Conservation (phyloP, 1,284 basidiomycete species). For the Apiotrichum gamsii region DNA sequence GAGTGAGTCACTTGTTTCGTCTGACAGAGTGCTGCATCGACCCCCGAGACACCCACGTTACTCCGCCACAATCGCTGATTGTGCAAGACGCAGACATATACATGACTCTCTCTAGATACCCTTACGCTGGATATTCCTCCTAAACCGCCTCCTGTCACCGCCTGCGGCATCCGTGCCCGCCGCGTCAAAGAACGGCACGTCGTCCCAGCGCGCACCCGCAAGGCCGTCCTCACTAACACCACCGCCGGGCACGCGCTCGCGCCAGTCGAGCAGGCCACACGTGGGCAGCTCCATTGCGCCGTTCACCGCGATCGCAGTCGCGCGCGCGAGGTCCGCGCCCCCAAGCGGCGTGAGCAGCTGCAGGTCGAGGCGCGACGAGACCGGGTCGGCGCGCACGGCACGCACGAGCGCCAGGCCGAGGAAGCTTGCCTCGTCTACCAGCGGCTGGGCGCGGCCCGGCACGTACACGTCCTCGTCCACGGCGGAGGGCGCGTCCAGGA, state of each 20-base stretch:
- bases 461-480: constrained; percentile 51
- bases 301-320: constrained; percentile 60
- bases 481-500: constrained; percentile 50
- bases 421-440: constrained; percentile 57
- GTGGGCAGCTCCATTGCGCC: constrained; percentile 83
- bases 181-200: constrained; percentile 78
- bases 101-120: constrained; percentile 35
- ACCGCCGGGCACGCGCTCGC: constrained; percentile 18
- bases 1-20: no score
- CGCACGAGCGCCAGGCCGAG: constrained; percentile 69
- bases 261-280: constrained; percentile 77
- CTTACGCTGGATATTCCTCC: constrained; percentile 82
- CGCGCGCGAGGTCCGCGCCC: constrained; percentile 45
- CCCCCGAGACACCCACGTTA: no score
- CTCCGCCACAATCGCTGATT: no score
- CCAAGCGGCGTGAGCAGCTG: constrained; percentile 73
- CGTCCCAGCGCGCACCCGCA: constrained; percentile 54
- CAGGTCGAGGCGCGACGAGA: constrained; percentile 6
- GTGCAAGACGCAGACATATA: no score
- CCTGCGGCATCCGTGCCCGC: constrained; percentile 55
- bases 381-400: constrained; percentile 45
- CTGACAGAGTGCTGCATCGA: no score
- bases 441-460: constrained; percentile 54
- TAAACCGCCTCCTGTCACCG: constrained; percentile 62
- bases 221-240: constrained; percentile 38